Conservation (phyloP, 2,329 filamentous ascomycete genomes). For the Neophaeococcomyces aloes region DNA sequence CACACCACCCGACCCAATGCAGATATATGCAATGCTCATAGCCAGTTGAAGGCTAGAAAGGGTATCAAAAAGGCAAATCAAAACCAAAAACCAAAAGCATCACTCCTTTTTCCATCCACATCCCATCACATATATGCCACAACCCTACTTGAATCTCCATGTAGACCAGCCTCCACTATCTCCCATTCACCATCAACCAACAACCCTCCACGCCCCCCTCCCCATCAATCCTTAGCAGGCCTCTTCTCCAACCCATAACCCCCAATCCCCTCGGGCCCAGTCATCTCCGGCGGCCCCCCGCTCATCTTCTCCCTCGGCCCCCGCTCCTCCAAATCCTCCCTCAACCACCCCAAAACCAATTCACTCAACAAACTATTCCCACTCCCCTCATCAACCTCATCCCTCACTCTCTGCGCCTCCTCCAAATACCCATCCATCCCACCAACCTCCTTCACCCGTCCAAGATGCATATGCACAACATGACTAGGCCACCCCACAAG, state of each 20-base stretch:
- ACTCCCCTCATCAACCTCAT: slow-evolving; percentile 29
- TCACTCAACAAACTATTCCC: slow-evolving; percentile 81
- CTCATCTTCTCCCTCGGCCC: slow-evolving; percentile 25
- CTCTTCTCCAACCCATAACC: slow-evolving; percentile 52
- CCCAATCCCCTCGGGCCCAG: slow-evolving; percentile 42
- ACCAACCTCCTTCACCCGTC: slow-evolving; percentile 79
- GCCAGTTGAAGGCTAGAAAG: slow-evolving; percentile 10
- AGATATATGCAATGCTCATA: slow-evolving; percentile 9
- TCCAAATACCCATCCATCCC: slow-evolving; percentile 52
- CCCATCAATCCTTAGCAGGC: too few species aligned
- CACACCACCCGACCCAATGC: slow-evolving; percentile 1
- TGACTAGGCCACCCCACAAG: slow-evolving; percentile 90
- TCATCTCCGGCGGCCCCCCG: slow-evolving; percentile 3
- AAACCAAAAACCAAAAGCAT: not conserved
- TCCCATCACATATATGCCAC: not conserved
- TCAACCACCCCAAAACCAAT: slow-evolving; percentile 78
- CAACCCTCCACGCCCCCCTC: too few species aligned
- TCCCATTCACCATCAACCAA: not conserved
- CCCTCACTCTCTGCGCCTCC: slow-evolving; percentile 42
- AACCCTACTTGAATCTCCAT: too few species aligned
- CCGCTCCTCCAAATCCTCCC: slow-evolving; percentile 30
- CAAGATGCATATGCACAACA: slow-evolving; percentile 88
- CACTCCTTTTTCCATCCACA: not conserved
- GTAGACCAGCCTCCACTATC: not conserved
- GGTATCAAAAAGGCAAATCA: slow-evolving; percentile 4